Evolutionary conservation across 352 stramenopile species (phyloP).

Genomic region (Pythium chondricola): DNA sequence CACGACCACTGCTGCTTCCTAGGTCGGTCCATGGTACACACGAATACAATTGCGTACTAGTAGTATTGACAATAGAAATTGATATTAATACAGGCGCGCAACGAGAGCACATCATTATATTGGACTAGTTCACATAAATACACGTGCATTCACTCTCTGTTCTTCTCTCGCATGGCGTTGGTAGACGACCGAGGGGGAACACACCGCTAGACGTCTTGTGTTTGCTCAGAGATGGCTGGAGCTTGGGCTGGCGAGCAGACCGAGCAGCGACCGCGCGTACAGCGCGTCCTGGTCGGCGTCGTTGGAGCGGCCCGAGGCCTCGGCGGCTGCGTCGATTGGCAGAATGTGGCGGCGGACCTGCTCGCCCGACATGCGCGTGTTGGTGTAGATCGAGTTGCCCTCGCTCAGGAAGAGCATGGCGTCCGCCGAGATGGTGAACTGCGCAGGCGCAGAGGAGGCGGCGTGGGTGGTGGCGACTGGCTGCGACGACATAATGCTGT

Average conservation of each 20-base stretch:
- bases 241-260: slow-evolving; percentile 29
- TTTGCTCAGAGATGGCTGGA: slow-evolving; percentile 31
- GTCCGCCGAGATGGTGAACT: slow-evolving; percentile 4
- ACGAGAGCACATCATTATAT: slow-evolving; percentile 7
- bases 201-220: too few relatives aligned
- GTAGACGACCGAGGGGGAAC: too few relatives aligned
- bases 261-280: slow-evolving; percentile 42
- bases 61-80: too few relatives aligned
- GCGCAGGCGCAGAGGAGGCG: neutral
- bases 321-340: slow-evolving; percentile 28
- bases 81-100: neutral
- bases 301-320: slow-evolving; percentile 33
- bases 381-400: slow-evolving; percentile 44
- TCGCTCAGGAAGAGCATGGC: slow-evolving; percentile 10
- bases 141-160: too few relatives aligned
- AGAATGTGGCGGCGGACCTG: slow-evolving; percentile 36
- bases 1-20: slow-evolving; percentile 15
- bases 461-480: neutral
- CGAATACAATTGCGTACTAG: too few relatives aligned
- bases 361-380: slow-evolving; percentile 49
- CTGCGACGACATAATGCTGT: neutral
- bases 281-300: slow-evolving; percentile 33
- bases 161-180: too few relatives aligned
- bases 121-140: slow-evolving; percentile 4
- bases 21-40: too few relatives aligned